Evolutionary conservation across 1,284 basidiomycete genomes (phyloP).

Genomic region (Vanrija sp.): DNA sequence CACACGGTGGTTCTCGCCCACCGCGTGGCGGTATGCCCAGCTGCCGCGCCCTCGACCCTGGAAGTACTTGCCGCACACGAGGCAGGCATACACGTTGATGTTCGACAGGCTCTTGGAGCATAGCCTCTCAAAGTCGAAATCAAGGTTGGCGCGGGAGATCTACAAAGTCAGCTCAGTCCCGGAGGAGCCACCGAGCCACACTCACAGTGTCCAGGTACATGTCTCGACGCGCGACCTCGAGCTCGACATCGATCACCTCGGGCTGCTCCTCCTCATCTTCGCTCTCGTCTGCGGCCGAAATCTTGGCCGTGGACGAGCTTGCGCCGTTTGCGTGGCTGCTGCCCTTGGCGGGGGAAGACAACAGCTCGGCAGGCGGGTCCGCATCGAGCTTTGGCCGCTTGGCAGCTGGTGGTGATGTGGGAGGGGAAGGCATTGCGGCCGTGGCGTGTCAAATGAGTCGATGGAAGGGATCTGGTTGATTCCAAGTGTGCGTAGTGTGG

Average conservation of each 20-base stretch:
- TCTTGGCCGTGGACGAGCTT: slow-evolving; percentile 9
- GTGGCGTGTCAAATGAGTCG: not conserved
- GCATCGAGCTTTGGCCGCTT: slow-evolving; percentile 34
- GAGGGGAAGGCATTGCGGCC: slow-evolving; percentile 15
- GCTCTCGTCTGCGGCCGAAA: slow-evolving; percentile 36
- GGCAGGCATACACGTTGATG: slow-evolving; percentile 96
- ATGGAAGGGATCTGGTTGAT: not conserved
- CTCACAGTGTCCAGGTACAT: slow-evolving; percentile 92
- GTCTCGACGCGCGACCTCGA: slow-evolving; percentile 64
- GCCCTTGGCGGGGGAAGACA: slow-evolving; percentile 13
- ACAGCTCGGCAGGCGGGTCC: slow-evolving; percentile 6
- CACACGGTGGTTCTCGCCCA: slow-evolving; percentile 96
- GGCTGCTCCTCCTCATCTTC: slow-evolving; percentile 54
- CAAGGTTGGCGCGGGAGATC: slow-evolving; percentile 83
- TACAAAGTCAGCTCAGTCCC: slow-evolving; percentile 35
- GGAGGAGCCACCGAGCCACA: slow-evolving; percentile 7
- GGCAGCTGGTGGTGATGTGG: slow-evolving; percentile 38
- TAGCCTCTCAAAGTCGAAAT: slow-evolving; percentile 99
- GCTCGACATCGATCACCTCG: slow-evolving; percentile 46
- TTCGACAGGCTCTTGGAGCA: slow-evolving; percentile 95
- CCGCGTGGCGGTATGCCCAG: slow-evolving; percentile 94
- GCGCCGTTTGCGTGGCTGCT: slow-evolving; percentile 5
- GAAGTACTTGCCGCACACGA: slow-evolving; percentile 98
- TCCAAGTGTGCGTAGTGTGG: not conserved
- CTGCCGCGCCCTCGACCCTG: slow-evolving; percentile 91